Evolutionary conservation across 192 early-diverging fungal species (phyloP), one percentile per base, ranked within the genome.

Genomic region (Linnemannia zychae): DNA sequence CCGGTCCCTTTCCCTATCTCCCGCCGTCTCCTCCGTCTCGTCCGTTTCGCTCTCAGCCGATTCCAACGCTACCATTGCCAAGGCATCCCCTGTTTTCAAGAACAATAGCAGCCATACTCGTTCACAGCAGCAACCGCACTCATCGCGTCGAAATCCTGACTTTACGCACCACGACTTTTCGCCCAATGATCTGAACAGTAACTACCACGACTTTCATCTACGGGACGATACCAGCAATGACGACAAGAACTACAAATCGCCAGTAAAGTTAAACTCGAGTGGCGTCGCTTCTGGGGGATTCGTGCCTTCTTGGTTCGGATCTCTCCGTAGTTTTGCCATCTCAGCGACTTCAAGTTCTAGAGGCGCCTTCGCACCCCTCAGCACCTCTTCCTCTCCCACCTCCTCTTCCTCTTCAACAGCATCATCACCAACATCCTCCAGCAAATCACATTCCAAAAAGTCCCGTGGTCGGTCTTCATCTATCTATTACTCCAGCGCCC

Each of bases 231-330:
- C 1, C 36, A 16, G 38, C 12, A 33, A 69, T 38, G 47, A 44
- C 40, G 40, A 44, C 4, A 9, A 44, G 4, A 6, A 44, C 40
- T 44, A 44, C 40, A 11, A 13, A 11, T 13, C 1, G 11, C 15
- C 36, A 7, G 15, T 18, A 28, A 67, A 5, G n/a, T n/a, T n/a
- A n/a, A n/a, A n/a, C n/a, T n/a, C n/a, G n/a, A n/a, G n/a, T n/a
- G n/a, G n/a, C n/a, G n/a, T n/a, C n/a, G n/a, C n/a, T n/a, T n/a
- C n/a, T n/a, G n/a, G n/a, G n/a, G 28, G 28, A 31, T 31, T 63
- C 49, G 77, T 79, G 76, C 82, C 82, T 0, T 75, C 72, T 20
- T 84, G 82, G 82, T 84, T 84, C 33, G 82, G 82, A 4, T 84
- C 82, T 3, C 76, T 84, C 1, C 73, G 77, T 40, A 79, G 77